These are phyloP conservation scores for Clonostachys byssicola DNA, from an alignment of 2,329 filamentous ascomycete genomes.

Conservation along the genomic window DNA sequence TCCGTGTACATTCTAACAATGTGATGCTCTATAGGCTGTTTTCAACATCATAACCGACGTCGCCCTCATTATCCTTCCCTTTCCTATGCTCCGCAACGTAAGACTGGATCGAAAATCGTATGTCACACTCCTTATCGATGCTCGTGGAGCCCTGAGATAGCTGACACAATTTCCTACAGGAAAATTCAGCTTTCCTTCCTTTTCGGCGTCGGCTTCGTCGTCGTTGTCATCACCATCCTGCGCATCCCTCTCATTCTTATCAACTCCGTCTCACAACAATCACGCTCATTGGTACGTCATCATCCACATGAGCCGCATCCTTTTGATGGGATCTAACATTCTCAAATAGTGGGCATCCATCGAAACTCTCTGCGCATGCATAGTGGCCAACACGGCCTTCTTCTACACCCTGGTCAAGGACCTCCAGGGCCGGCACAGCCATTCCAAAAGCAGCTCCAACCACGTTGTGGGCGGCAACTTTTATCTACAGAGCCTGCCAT, in stretches of 20 bases:
- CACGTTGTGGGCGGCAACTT: conserved; percentile 1
- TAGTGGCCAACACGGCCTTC: conserved; percentile 22
- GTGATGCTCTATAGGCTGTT: conserved; percentile 4
- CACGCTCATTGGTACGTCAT: conserved; percentile 6
- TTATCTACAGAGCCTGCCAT: conserved; percentile 5
- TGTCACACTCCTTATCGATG: not conserved
- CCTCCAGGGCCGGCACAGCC: conserved; percentile 12
- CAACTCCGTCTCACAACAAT: conserved; percentile 16
- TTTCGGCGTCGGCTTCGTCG: conserved; percentile 16
- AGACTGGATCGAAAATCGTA: conserved; percentile 12
- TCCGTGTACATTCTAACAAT: too few relatives aligned
- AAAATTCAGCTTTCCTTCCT: conserved; percentile 13
- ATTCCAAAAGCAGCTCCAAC: conserved; percentile 1
- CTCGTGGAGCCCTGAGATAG: too few relatives aligned
- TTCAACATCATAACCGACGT: conserved; percentile 21
- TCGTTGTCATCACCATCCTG: conserved; percentile 19
- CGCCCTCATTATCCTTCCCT: conserved; percentile 19
- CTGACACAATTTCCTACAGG: not conserved
- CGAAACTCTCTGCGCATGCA: conserved; percentile 22
- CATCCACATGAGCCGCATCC: not conserved
- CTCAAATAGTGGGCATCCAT: conserved; percentile 19
- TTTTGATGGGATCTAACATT: not conserved
- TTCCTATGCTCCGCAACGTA: conserved; percentile 17
- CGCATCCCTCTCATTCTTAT: conserved; percentile 20
- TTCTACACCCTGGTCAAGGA: conserved; percentile 19